Percentiles rank a stretch among this genome's conserved stretches.
phyloP scores from a whole-genome alignment of 179 eudicot species.

The Corrigiola litoralis region DNA sequence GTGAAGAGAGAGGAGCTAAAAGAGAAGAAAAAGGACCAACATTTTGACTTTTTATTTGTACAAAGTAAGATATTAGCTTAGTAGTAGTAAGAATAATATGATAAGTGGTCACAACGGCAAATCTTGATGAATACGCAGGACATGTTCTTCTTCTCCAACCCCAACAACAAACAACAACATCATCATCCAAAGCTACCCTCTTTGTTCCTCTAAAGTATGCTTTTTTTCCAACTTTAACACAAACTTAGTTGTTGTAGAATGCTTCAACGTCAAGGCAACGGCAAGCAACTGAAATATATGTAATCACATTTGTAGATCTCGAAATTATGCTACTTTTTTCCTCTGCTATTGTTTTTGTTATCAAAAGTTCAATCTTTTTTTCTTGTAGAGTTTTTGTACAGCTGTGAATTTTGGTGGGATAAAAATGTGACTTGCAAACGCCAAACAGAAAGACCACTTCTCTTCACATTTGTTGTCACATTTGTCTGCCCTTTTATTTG shows the following conservation, averaged over 20 bases:
- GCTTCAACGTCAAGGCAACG: slow-evolving; percentile 14
- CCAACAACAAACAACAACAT: not conserved
- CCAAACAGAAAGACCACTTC: not conserved
- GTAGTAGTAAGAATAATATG: not conserved
- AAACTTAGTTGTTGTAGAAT: not conserved
- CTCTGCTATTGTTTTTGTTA: not conserved
- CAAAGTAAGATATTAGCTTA: not conserved
- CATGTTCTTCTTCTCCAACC: not conserved
- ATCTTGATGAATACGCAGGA: slow-evolving; percentile 29
- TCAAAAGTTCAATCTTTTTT: not conserved
- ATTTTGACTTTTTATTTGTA: not conserved
- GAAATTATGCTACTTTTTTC: not conserved
- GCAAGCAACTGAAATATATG: not conserved
- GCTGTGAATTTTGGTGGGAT: slow-evolving; percentile 1
- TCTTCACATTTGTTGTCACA: no score
- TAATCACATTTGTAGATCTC: slow-evolving; percentile 7
- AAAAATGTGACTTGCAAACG: slow-evolving; percentile 6
- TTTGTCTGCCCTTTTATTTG: no score
- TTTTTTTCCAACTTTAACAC: not conserved
- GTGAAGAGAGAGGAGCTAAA: not conserved
- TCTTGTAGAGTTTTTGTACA: not conserved
- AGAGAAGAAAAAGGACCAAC: slow-evolving; percentile 4
- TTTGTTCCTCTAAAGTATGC: slow-evolving; percentile 4
- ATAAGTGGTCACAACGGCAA: slow-evolving; percentile 34
- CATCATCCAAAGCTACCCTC: slow-evolving; percentile 9